Conservation (phyloP, 768 basidiomycete species). For the Panaeolus cyanescens region DNA sequence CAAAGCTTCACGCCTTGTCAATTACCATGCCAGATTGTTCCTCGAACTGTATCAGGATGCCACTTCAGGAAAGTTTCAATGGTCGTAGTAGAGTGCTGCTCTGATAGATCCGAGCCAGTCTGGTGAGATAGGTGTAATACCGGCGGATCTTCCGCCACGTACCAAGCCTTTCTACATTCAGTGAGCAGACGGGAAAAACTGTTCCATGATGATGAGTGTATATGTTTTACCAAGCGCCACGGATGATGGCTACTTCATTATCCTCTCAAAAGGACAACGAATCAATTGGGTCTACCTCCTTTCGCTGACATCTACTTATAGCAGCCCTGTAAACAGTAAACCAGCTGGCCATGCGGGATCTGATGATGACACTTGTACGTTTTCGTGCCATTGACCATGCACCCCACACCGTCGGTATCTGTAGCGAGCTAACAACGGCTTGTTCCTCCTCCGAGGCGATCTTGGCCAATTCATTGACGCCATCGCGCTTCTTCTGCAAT, state of each 20-base stretch:
- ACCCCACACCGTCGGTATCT: neutral
- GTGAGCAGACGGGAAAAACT: neutral
- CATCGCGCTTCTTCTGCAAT: neutral
- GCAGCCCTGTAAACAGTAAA: no score
- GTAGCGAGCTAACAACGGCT: neutral
- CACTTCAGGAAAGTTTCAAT: neutral
- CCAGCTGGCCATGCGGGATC: neutral
- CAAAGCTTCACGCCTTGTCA: neutral
- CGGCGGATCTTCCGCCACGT: neutral
- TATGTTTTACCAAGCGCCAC: neutral
- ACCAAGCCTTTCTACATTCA: neutral
- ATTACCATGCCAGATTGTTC: neutral
- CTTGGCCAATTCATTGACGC: conserved; percentile 4
- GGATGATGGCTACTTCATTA: no score
- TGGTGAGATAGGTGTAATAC: neutral
- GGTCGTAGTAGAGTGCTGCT: no score
- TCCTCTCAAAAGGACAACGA: neutral
- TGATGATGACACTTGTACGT: neutral
- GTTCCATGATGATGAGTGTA: neutral
- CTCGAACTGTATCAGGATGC: neutral
- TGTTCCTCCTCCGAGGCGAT: neutral
- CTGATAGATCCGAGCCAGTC: neutral
- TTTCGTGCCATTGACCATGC: neutral
- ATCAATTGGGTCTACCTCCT: neutral
- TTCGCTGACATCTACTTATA: neutral